These are phyloP conservation scores for Suhomyces faveliae DNA, from an alignment of 805 yeast species.

Conservation along the genomic window DNA sequence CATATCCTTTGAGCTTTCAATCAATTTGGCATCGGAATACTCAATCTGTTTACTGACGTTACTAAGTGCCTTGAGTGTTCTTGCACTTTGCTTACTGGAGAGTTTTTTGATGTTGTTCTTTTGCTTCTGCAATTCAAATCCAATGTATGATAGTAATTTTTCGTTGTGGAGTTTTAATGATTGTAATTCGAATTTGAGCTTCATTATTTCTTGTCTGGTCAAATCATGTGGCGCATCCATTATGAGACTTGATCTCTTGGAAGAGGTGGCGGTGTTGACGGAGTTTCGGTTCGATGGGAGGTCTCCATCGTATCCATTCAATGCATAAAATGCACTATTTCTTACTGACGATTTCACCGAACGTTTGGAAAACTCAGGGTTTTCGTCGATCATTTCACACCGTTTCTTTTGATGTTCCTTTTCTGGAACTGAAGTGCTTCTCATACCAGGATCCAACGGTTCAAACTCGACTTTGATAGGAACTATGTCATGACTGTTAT, in stretches of 20 bases:
- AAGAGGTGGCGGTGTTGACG: constrained; percentile 22
- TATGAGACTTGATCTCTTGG: constrained; percentile 31
- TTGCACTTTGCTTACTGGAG: constrained; percentile 35
- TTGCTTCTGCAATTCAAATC: constrained; percentile 53
- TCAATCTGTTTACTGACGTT: constrained; percentile 28
- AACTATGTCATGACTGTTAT: constrained; percentile 42
- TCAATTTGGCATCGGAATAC: constrained; percentile 54
- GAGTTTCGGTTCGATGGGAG: constrained; percentile 12
- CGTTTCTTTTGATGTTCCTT: constrained; percentile 11
- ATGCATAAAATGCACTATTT: constrained; percentile 27
- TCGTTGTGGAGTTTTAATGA: constrained; percentile 56
- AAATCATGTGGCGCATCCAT: constrained; percentile 26
- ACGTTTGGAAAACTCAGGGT: constrained; percentile 11
- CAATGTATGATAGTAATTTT: constrained; percentile 55
- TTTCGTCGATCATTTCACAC: constrained; percentile 15
- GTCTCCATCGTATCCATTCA: constrained; percentile 23
- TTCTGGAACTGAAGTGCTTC: constrained; percentile 32
- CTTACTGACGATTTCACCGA: constrained; percentile 14
- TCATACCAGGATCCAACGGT: constrained; percentile 13
- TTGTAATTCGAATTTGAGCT: constrained; percentile 52
- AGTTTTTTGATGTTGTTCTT: constrained; percentile 41
- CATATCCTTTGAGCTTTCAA: constrained; percentile 46
- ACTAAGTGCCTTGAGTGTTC: constrained; percentile 16
- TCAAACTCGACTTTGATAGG: constrained; percentile 47
- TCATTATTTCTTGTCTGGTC: constrained; percentile 48